Conservation (phyloP, 2,329 filamentous ascomycete genomes). For the Bipolaris zeicola region DNA sequence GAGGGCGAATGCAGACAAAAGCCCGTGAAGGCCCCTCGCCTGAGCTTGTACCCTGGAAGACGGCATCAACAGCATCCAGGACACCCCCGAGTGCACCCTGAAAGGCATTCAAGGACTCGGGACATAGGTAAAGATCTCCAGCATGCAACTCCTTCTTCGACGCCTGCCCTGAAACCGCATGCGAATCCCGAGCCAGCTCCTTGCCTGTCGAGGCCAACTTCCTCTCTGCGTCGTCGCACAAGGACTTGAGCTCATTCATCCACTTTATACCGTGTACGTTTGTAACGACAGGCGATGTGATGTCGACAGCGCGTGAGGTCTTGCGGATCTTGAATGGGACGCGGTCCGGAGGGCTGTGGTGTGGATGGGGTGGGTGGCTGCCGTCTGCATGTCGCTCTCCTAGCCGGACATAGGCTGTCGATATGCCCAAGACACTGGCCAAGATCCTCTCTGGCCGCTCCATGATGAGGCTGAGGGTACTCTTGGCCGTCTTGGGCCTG, state of each 20-base stretch:
- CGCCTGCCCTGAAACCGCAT: conserved; percentile 49
- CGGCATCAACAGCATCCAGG: conserved; percentile 86
- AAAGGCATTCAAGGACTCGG: conserved; percentile 83
- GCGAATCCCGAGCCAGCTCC: conserved; percentile 68
- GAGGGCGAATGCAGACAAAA: conserved; percentile 90
- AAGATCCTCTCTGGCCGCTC: conserved; percentile 91
- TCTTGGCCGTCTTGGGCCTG: conserved; percentile 76
- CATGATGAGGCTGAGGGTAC: conserved; percentile 78
- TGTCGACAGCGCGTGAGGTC: conserved; percentile 71
- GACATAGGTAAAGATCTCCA: conserved; percentile 88
- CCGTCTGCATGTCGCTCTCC: conserved; percentile 79
- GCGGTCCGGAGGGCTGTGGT: conserved; percentile 62
- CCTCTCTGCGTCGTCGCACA: conserved; percentile 81
- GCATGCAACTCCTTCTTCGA: conserved; percentile 73
- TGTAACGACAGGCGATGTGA: conserved; percentile 78
- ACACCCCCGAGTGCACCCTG: conserved; percentile 92
- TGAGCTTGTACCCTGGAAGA: conserved; percentile 64
- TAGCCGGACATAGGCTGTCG: conserved; percentile 87
- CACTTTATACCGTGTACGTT: conserved; percentile 89
- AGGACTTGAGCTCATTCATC: conserved; percentile 87
- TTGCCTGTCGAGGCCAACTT: conserved; percentile 78
- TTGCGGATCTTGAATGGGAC: conserved; percentile 86
- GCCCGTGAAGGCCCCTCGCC: conserved; percentile 70
- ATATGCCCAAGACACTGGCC: conserved; percentile 80
- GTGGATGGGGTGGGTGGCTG: conserved; percentile 68